Conservation (phyloP, 2,329 filamentous ascomycete genomes). For the Myriosclerotinia duriaeana region DNA sequence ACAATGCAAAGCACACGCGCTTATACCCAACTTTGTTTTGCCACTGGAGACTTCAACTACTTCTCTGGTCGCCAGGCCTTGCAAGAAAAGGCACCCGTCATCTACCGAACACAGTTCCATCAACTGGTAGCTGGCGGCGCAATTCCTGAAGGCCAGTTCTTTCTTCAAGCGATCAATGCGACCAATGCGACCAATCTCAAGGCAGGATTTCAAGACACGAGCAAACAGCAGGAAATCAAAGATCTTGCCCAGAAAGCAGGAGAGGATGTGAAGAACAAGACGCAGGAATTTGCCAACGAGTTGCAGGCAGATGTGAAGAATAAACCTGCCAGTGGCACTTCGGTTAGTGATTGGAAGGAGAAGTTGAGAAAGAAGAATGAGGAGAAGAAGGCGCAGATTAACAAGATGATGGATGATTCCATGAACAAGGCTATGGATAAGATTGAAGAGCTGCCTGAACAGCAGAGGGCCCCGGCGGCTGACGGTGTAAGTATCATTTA, state of each 20-base stretch:
- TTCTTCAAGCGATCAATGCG: too few relatives aligned
- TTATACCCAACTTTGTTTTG: background rate
- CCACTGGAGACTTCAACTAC: background rate
- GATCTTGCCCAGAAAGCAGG: background rate
- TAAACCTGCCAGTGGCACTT: background rate
- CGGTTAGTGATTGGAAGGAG: background rate
- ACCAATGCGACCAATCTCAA: background rate
- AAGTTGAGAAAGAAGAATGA: background rate
- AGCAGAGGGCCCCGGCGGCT: background rate
- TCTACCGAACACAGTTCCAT: background rate
- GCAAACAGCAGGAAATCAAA: background rate
- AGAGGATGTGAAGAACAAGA: background rate
- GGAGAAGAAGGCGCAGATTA: background rate
- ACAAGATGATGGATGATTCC: background rate
- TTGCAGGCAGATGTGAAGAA: background rate
- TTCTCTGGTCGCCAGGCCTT: background rate
- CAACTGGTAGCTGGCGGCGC: background rate
- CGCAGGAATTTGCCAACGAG: background rate
- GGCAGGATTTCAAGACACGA: background rate
- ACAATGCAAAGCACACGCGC: background rate
- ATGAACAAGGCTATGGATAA: background rate
- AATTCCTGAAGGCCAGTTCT: background rate
- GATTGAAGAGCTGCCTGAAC: background rate
- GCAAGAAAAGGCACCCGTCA: background rate
- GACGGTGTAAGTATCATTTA: background rate